A percentile compares a stretch with the other conserved stretches of the same genome.
phyloP scores from a whole-genome alignment of 352 stramenopile species.

The Phytophthora pistaciae region DNA sequence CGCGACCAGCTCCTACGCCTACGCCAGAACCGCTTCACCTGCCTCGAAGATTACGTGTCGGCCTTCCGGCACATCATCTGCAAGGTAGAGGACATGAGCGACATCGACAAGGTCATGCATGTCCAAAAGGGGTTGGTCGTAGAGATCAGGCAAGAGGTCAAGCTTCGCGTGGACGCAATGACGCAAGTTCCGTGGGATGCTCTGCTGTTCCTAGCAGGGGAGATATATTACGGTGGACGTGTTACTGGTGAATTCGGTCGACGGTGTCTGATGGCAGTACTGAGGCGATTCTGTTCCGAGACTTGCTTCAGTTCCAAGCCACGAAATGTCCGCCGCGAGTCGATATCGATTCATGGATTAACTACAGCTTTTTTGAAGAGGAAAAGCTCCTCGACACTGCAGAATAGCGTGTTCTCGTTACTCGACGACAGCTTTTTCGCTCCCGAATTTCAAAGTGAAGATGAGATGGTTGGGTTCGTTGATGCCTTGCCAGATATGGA shows the following conservation, averaged over 20 bases:
- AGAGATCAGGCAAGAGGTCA: too few species aligned
- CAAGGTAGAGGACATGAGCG: too few species aligned
- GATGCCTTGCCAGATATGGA: conserved; percentile 59
- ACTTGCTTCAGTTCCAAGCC: conserved; percentile 6
- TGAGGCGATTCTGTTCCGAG: conserved; percentile 70
- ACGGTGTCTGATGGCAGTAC: conserved; percentile 70
- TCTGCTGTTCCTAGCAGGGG: conserved; percentile 76
- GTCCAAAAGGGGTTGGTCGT: too few species aligned
- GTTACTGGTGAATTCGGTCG: conserved; percentile 88
- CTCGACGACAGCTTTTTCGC: conserved; percentile 50
- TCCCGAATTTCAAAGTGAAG: conserved; percentile 47
- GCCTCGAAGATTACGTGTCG: not conserved
- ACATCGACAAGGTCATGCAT: too few species aligned
- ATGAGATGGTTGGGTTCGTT: conserved; percentile 60
- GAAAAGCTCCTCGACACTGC: conserved; percentile 14
- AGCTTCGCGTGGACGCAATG: not conserved
- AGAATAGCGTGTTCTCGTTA: conserved; percentile 18
- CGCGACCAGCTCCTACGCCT: too few species aligned
- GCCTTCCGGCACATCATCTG: too few species aligned
- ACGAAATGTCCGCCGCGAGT: conserved; percentile 3
- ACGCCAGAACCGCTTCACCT: not conserved
- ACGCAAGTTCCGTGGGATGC: conserved; percentile 75
- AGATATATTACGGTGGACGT: conserved; percentile 86
- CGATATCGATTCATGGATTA: conserved; percentile 3
- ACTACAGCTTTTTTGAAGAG: not conserved